Base-by-base conservation (phyloP, 106 monocot genomes). In the Apostasia ramifera region DNA sequence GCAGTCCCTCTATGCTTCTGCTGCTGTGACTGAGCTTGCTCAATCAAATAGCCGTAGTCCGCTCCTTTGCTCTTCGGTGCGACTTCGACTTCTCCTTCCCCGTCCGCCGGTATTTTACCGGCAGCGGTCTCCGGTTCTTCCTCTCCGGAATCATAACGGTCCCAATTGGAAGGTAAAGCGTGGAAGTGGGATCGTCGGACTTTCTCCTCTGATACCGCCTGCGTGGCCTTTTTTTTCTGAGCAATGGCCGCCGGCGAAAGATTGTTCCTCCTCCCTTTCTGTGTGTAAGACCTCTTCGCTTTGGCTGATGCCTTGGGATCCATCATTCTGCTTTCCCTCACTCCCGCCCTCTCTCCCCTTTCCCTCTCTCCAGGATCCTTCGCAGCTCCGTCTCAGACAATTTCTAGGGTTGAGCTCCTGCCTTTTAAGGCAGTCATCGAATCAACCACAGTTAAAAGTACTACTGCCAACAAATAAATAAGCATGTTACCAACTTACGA, bases 301-400 rank as follows among this genome's bases (percentile, higher is more conserved):
- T 87, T 90, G 55, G 94, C 94, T 3, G 85, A 62, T 10, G 90
- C 73, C 66, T 94, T 90, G 12, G 87, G 90, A 68, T 94, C 94
- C 94, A 94, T 94, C 65, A 15, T n/a, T 1, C 6, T 7, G 37
- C 26, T 62, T n/a, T 62, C 62, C 5, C 44, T 13, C 13, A 62
- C 12, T n/a, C 62, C 45, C 44, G 43, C 12, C 12, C 13, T 62
- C 26, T 26, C 26, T 26, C 26, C 26, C 26, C 26, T 26, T 26
- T 26, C 26, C 26, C 26, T 26, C 26, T 26, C 26, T 26, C 26
- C 26, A 26, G 26, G 26, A 26, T 26, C 26, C 26, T 26, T 26
- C 26, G 26, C 26, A 26, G 26, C 26, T 26, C 26, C 26, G 26
- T 26, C 26, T 26, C 26, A 26, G 26, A 26, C 26, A 26, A 26